Percentiles rank a stretch among this genome's conserved stretches.
Evolutionary conservation across 176 grass and related monocot species (phyloP).

Genomic region (Lolium rigidum): DNA sequence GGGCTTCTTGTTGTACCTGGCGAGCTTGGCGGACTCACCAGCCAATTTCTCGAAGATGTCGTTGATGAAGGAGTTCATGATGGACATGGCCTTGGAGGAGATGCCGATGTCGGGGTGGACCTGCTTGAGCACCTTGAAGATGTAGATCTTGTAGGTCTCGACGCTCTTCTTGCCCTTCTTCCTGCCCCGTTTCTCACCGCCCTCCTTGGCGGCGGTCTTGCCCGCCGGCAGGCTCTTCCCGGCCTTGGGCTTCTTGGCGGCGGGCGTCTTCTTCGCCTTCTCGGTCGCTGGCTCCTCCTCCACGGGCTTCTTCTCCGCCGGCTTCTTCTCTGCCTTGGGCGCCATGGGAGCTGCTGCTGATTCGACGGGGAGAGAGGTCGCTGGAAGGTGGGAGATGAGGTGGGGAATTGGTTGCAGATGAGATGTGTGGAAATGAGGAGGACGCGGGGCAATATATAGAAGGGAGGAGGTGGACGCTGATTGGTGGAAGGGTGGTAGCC

Average conservation of each 20-base stretch:
- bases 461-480: neutral
- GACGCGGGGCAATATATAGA: neutral
- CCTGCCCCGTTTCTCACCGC: neutral
- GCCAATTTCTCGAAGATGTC: too few species aligned
- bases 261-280: neutral
- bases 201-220: conserved; percentile 40
- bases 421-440: neutral
- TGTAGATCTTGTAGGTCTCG: conserved; percentile 95
- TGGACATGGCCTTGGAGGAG: conserved; percentile 90
- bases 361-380: neutral
- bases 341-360: neutral
- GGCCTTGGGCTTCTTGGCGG: conserved; percentile 10
- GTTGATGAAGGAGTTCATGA: conserved; percentile 96
- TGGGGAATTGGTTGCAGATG: neutral
- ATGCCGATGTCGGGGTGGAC: conserved; percentile 87
- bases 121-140: conserved; percentile 95
- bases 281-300: conserved; percentile 2
- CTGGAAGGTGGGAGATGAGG: neutral
- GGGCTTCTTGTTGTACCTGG: conserved; percentile 70
- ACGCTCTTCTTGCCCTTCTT: conserved; percentile 61
- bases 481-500: neutral
- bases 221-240: conserved; percentile 2
- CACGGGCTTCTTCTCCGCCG: conserved; percentile 24
- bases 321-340: conserved; percentile 23
- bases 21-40: conserved; percentile 51